These are phyloP conservation scores for Achlya hypogyna DNA, from an alignment of 352 stramenopile genomes.

Conservation along the genomic window DNA sequence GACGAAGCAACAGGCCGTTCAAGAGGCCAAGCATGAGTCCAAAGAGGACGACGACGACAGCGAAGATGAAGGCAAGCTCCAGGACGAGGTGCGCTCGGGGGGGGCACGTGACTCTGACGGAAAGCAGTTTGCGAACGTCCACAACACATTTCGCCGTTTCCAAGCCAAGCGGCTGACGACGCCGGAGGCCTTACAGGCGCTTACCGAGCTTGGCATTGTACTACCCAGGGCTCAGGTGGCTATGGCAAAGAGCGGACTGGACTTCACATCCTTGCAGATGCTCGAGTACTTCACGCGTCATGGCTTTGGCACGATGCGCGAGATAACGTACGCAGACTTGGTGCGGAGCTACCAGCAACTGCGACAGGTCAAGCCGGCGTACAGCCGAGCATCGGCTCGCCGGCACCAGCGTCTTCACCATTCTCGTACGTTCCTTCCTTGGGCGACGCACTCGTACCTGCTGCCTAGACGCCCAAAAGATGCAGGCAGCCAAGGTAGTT, in stretches of 20 bases:
- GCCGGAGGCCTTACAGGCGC: slow-evolving; percentile 47
- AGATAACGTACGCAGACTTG: slow-evolving; percentile 27
- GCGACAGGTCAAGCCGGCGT: not conserved
- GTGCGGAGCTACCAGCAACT: not conserved
- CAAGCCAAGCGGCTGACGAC: not conserved
- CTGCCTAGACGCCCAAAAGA: slow-evolving; percentile 19
- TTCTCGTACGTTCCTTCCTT: not conserved
- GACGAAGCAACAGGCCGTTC: not conserved
- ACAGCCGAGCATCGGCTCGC: not conserved
- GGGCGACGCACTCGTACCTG: not conserved
- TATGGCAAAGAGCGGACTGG: not conserved
- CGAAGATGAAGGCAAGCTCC: slow-evolving; percentile 23
- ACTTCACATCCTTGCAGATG: slow-evolving; percentile 25
- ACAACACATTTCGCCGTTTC: slow-evolving; percentile 15
- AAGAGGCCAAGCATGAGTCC: slow-evolving; percentile 23
- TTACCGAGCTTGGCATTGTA: slow-evolving; percentile 57
- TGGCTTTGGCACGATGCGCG: slow-evolving; percentile 31
- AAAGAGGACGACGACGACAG: slow-evolving; percentile 22
- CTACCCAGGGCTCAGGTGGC: slow-evolving; percentile 32
- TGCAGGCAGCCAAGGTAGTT: slow-evolving; percentile 5
- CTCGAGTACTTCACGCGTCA: slow-evolving; percentile 45
- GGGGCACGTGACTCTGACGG: not conserved
- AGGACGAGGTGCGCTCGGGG: not conserved
- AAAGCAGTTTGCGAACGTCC: slow-evolving; percentile 3
- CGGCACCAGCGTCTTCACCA: not conserved